Evolutionary conservation across 2,329 filamentous ascomycete species (phyloP), one percentile per base, ranked within the genome.

Genomic region (Fusarium metavorans): DNA sequence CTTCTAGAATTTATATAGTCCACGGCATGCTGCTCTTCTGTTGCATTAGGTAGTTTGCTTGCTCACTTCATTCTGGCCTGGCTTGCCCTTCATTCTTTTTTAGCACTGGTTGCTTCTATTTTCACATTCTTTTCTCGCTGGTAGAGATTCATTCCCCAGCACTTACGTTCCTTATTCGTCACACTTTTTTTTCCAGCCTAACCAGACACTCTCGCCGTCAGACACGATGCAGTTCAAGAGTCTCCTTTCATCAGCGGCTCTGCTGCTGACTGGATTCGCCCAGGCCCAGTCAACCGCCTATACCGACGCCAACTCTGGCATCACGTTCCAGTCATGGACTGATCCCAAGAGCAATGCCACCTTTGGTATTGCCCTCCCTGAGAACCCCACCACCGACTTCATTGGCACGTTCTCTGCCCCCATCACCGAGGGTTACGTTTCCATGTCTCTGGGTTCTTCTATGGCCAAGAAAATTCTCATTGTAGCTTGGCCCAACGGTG

Each of bases 381-480:
- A 80, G 18, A 81, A 86, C 77, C 88, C 87, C 62, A 84, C 85
- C 6, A 85, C 82, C 52, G 90, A 92, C 77, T 91, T 91, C 74
- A 88, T 92, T 66, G 90, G 90, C 41, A 74, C 70, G 34, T 85
- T 89, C 59, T 81, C 91, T 57, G 90, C 91, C 78, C 76, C 84
- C 65, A 85, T 85, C 13, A 83, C 83, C 43, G 83, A 84, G 56
- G 82, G 84, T 5, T 84, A 85, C 27, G 90, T 90, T 18, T 92
- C 89, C 73, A 76, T 92, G 23, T 87, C 88, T 1, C 84, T 92
- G 63, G 87, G 86, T 11, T 87, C 87, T 6, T 83, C 84, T 58
- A 92, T 92, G 91, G 88, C 86, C 9, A 86, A 87, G 72, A 86
- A 86, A 41, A 82, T 92, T 4, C 86, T 92, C 62, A 82, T 92